A percentile compares a stretch with the other conserved stretches of the same genome.
These are phyloP conservation scores for Xerocomus nothofagi DNA, from an alignment of 1,284 basidiomycete species.

Conservation along the genomic window DNA sequence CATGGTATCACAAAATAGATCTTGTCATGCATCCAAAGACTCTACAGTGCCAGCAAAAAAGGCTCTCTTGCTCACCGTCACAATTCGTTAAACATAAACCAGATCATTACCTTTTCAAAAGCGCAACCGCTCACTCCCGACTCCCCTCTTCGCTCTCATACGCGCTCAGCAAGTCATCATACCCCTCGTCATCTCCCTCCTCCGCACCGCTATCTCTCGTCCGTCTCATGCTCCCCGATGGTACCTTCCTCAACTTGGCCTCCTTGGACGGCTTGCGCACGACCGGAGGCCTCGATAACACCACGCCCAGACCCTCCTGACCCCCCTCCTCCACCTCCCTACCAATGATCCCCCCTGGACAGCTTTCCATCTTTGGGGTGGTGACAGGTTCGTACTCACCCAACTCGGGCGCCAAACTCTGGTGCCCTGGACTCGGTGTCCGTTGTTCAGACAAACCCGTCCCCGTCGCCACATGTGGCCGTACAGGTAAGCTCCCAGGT, in stretches of 20 bases:
- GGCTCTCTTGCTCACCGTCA: not conserved
- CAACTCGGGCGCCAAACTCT: slow-evolving; percentile 47
- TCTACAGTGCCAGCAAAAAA: not conserved
- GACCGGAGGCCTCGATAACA: slow-evolving; percentile 37
- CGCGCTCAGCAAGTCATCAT: slow-evolving; percentile 72
- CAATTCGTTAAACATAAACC: not conserved
- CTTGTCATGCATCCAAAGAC: not conserved
- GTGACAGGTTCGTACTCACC: slow-evolving; percentile 49
- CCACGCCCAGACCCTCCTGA: not conserved
- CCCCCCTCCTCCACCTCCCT: not conserved
- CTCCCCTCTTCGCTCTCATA: slow-evolving; percentile 70
- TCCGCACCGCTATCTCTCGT: slow-evolving; percentile 61
- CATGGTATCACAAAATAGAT: not conserved
- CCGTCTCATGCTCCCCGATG: slow-evolving; percentile 42
- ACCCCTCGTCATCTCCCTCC: slow-evolving; percentile 77
- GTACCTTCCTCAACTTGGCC: slow-evolving; percentile 45
- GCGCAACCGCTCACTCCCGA: slow-evolving; percentile 23
- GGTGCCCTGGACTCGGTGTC: slow-evolving; percentile 42
- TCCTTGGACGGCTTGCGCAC: slow-evolving; percentile 49
- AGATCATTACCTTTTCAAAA: too few relatives aligned
- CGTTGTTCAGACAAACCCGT: slow-evolving; percentile 28
- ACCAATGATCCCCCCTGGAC: slow-evolving; percentile 37
- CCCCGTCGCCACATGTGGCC: slow-evolving; percentile 12
- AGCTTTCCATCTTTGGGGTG: slow-evolving; percentile 57
- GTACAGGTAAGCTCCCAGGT: slow-evolving; percentile 47